Evolutionary conservation across 2,329 filamentous ascomycete species (phyloP).

Genomic region (Cordyceps fumosorosea): DNA sequence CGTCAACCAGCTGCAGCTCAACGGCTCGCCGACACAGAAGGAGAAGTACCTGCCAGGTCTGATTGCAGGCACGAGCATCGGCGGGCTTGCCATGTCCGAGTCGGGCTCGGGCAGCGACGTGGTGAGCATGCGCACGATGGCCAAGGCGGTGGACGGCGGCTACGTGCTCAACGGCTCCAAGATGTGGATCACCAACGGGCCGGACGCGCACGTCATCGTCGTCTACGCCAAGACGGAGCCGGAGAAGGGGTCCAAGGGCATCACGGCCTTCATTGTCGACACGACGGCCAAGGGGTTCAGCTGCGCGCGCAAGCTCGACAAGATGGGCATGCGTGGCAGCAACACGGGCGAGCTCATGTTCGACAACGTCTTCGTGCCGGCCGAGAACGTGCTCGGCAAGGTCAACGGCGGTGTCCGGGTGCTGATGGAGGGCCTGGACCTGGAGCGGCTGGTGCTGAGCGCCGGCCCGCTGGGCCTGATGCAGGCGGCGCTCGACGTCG

Average conservation of each 20-base stretch:
- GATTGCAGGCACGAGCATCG: constrained; percentile 73
- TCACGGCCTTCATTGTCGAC: constrained; percentile 90
- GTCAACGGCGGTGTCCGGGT: constrained; percentile 81
- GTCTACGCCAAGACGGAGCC: constrained; percentile 97
- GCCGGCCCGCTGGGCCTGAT: constrained; percentile 90
- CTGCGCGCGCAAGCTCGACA: constrained; percentile 86
- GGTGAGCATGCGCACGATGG: constrained; percentile 87
- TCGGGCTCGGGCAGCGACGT: constrained; percentile 88
- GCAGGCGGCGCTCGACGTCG: constrained; percentile 82
- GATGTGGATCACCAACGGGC: constrained; percentile 99
- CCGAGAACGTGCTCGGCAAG: constrained; percentile 70
- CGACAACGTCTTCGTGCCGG: constrained; percentile 82
- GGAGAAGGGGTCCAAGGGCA: constrained; percentile 74
- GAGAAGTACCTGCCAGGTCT: constrained; percentile 70
- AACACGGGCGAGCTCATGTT: constrained; percentile 95
- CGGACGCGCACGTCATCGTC: constrained; percentile 84
- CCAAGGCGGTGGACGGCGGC: constrained; percentile 74
- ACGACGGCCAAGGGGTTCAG: constrained; percentile 67
- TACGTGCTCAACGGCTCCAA: constrained; percentile 84
- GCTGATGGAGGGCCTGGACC: constrained; percentile 91
- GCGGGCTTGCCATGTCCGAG: constrained; percentile 92
- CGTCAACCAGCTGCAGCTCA: constrained; percentile 91
- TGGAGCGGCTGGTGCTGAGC: constrained; percentile 86
- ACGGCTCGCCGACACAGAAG: constrained; percentile 76
- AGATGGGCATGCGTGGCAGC: constrained; percentile 95